A percentile compares a stretch with the other conserved stretches of the same genome.
phyloP scores from a whole-genome alignment of 139 green algal genomes.

The Picochlorum sp. region DNA sequence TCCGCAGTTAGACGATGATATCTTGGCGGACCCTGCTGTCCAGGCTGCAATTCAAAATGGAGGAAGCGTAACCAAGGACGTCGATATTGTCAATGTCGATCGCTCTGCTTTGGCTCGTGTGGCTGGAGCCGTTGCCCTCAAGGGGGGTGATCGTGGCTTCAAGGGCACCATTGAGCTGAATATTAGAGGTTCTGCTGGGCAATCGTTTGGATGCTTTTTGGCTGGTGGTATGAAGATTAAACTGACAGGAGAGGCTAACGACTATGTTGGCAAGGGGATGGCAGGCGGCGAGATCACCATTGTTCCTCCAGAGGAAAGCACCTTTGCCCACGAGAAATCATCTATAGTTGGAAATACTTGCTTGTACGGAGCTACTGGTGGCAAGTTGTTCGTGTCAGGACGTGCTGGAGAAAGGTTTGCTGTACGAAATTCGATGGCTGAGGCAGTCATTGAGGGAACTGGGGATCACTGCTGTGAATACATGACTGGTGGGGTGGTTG shows the following conservation, averaged over 20 bases:
- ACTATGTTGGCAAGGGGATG: conserved; percentile 99
- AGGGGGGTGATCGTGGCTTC: conserved; percentile 77
- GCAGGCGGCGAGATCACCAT: conserved; percentile 87
- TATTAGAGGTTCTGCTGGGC: conserved; percentile 66
- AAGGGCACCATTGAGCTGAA: conserved; percentile 58
- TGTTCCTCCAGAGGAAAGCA: conserved; percentile 46
- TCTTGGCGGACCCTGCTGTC: conserved; percentile 78
- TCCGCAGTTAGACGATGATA: conserved; percentile 78
- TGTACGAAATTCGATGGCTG: conserved; percentile 85
- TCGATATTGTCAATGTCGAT: conserved; percentile 80
- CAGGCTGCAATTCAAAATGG: conserved; percentile 36
- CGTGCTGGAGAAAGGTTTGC: conserved; percentile 65
- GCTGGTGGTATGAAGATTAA: conserved; percentile 61
- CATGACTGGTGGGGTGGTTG: conserved; percentile 79
- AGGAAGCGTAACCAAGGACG: conserved; percentile 31
- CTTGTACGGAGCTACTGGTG: conserved; percentile 95
- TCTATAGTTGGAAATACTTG: conserved; percentile 96
- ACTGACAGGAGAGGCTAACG: conserved; percentile 93
- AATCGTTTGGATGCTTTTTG: conserved; percentile 86
- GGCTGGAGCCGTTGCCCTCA: conserved; percentile 65
- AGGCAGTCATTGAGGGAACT: conserved; percentile 89
- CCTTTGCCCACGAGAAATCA: conserved; percentile 48
- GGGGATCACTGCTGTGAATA: conserved; percentile 99
- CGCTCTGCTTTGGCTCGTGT: conserved; percentile 66
- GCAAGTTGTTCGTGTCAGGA: conserved; percentile 85